Conservation (phyloP, 768 basidiomycete genomes). For the Mycena pura region DNA sequence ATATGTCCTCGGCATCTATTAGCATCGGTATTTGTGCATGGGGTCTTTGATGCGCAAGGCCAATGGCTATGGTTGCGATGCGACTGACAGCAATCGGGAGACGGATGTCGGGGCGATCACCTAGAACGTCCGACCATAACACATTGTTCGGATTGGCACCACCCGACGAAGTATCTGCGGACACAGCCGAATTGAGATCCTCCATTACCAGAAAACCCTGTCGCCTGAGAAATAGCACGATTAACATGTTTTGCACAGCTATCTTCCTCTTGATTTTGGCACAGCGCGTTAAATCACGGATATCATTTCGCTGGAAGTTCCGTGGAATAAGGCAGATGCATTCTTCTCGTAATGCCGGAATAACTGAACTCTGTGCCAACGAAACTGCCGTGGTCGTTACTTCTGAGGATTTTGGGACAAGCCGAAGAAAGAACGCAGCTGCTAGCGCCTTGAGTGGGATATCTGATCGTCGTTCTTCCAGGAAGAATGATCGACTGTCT, state of each 20-base stretch:
- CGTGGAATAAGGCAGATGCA: slow-evolving; percentile 1
- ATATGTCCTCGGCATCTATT: slow-evolving; percentile 1
- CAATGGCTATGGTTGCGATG: neutral
- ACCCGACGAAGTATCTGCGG: neutral
- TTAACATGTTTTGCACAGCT: neutral
- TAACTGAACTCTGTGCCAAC: neutral
- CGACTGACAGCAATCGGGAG: slow-evolving; percentile 1
- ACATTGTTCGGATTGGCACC: neutral
- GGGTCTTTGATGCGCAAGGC: neutral
- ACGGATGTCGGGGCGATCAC: neutral
- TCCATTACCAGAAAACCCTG: neutral
- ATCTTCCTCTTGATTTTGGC: neutral
- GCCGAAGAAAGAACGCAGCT: neutral
- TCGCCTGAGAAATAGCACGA: slow-evolving; percentile 2
- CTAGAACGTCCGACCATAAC: neutral
- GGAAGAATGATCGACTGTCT: neutral
- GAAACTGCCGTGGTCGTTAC: neutral
- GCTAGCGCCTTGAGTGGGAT: neutral
- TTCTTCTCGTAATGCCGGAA: neutral
- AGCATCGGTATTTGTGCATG: neutral
- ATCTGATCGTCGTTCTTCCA: neutral
- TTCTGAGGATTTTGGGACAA: neutral
- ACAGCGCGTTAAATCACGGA: neutral
- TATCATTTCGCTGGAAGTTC: neutral
- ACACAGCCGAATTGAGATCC: neutral